These are phyloP conservation scores for Sonneratia alba DNA, from an alignment of 345 rosid genomes.

Conservation along the genomic window DNA sequence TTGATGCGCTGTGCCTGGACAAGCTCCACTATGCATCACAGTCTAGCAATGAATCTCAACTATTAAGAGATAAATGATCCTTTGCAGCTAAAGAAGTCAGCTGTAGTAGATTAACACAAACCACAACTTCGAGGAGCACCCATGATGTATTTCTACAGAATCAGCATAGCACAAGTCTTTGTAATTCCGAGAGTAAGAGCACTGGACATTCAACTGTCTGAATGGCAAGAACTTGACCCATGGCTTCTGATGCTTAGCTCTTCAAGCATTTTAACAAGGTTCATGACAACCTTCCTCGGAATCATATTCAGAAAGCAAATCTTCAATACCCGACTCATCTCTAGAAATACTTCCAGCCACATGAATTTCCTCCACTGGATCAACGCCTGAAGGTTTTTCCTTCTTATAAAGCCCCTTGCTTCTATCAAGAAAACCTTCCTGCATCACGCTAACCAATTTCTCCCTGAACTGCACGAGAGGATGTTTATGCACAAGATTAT, in stretches of 20 bases:
- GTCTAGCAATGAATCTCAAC: too few species aligned
- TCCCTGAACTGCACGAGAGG: conserved; percentile 48
- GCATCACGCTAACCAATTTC: conserved; percentile 41
- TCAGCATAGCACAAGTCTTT: too few species aligned
- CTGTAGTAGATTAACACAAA: too few species aligned
- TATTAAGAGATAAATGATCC: too few species aligned
- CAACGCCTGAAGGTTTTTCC: background rate
- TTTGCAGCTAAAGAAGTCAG: too few species aligned
- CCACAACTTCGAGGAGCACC: too few species aligned
- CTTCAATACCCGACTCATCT: conserved; percentile 17
- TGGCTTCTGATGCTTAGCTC: background rate
- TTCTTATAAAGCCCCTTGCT: conserved; percentile 50
- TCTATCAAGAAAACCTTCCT: conserved; percentile 49
- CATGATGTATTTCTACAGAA: too few species aligned
- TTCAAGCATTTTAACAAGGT: background rate
- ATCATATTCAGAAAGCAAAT: conserved; percentile 24
- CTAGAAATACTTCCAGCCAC: conserved; percentile 16
- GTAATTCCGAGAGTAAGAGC: too few species aligned
- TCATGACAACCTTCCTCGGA: conserved; percentile 14
- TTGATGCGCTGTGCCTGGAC: too few species aligned
- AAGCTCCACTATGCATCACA: too few species aligned
- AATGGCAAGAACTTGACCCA: background rate
- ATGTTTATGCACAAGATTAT: conserved; percentile 38
- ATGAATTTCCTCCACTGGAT: conserved; percentile 8
- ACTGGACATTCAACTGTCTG: background rate